Evolutionary conservation across 2,329 filamentous ascomycete species (phyloP).

Genomic region (Xylariaceae sp.): DNA sequence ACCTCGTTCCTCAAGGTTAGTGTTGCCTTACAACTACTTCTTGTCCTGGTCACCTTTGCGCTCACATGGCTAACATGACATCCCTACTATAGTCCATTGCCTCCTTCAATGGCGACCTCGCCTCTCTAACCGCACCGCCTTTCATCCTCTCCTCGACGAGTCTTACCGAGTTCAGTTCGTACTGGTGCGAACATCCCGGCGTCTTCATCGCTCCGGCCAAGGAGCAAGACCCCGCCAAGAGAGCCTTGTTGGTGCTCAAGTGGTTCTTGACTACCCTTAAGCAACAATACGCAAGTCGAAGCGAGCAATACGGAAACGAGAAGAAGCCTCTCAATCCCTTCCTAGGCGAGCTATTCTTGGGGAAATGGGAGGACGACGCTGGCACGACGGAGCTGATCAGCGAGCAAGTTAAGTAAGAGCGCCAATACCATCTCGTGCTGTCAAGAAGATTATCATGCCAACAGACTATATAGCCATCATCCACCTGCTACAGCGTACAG

Average conservation of each 20-base stretch:
- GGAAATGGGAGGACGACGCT: constrained; percentile 42
- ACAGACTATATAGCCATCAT: constrained; percentile 50
- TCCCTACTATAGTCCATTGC: constrained; percentile 40
- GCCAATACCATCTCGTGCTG: too few relatives aligned
- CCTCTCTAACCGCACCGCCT: constrained; percentile 59
- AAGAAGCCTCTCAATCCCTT: constrained; percentile 63
- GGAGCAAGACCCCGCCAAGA: constrained; percentile 50
- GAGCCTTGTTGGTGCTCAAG: constrained; percentile 54
- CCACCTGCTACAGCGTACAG: constrained; percentile 61
- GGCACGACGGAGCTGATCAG: constrained; percentile 44
- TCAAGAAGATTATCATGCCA: neutral
- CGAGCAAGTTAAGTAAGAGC: constrained; percentile 53
- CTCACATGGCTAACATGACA: constrained; percentile 8
- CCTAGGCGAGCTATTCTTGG: constrained; percentile 57
- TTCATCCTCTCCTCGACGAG: constrained; percentile 56
- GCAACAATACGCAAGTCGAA: constrained; percentile 55
- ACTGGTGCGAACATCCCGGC: constrained; percentile 56
- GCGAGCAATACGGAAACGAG: constrained; percentile 54
- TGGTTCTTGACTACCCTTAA: constrained; percentile 56
- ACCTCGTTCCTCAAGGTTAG: constrained; percentile 43
- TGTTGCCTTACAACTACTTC: constrained; percentile 2
- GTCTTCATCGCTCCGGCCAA: constrained; percentile 56
- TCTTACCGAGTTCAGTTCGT: constrained; percentile 57
- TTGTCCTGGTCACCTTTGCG: neutral
- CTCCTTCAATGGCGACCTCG: constrained; percentile 56